These are phyloP conservation scores for Boletus subparvulus DNA, from an alignment of 768 basidiomycete species.

Conservation along the genomic window DNA sequence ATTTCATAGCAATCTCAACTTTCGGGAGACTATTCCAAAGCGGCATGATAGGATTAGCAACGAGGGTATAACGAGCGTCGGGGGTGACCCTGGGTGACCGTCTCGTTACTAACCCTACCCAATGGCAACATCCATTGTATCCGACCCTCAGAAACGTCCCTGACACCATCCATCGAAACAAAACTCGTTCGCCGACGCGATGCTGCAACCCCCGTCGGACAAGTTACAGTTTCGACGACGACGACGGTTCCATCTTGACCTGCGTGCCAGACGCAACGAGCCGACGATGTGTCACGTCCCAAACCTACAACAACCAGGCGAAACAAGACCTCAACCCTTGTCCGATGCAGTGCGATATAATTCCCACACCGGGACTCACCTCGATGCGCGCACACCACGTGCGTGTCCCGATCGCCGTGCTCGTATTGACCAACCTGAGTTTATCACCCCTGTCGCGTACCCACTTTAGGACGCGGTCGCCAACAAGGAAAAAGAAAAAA, in stretches of 20 bases:
- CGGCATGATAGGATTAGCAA: neutral
- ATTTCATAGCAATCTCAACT: neutral
- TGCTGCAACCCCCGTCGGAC: neutral
- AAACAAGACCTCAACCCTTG: neutral
- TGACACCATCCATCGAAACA: neutral
- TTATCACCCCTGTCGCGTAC: constrained; percentile 39
- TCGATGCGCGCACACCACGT: constrained; percentile 39
- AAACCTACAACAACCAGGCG: constrained; percentile 34
- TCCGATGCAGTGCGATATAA: too few relatives aligned
- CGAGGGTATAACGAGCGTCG: neutral
- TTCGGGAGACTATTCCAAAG: neutral
- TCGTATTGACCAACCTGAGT: constrained; percentile 43
- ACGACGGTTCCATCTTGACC: constrained; percentile 34
- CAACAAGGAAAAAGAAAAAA: neutral
- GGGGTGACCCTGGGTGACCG: neutral
- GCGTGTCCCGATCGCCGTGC: constrained; percentile 31
- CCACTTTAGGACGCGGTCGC: neutral
- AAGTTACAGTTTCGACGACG: constrained; percentile 16
- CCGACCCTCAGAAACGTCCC: neutral
- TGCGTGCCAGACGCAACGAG: constrained; percentile 46
- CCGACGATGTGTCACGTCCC: constrained; percentile 38
- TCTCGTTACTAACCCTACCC: neutral
- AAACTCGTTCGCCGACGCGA: neutral
- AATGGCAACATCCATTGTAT: neutral
- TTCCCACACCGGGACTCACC: constrained; percentile 25